Evolutionary conservation across 768 basidiomycete species (phyloP).

Genomic region (Russula compacta): DNA sequence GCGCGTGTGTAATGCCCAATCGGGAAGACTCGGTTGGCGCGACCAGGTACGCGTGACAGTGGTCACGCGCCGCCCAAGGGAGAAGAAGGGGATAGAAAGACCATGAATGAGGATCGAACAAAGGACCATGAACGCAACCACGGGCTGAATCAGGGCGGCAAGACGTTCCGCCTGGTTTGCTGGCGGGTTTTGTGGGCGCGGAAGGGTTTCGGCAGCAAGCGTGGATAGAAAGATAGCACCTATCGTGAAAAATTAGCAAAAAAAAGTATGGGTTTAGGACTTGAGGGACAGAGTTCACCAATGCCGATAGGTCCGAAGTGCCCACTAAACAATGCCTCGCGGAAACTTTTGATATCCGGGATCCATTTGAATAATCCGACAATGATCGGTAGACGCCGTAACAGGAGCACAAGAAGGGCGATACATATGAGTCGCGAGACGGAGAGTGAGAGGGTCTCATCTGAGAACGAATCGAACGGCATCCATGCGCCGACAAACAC

Average conservation of each 20-base stretch:
- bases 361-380: constrained; percentile 84
- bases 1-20: constrained; percentile 76
- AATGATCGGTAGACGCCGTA: constrained; percentile 80
- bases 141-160: constrained; percentile 75
- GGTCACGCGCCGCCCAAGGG: constrained; percentile 86
- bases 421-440: constrained; percentile 83
- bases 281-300: constrained; percentile 31
- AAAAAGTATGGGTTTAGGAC: neutral
- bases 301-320: constrained; percentile 91
- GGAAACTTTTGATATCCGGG: constrained; percentile 89
- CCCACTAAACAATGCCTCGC: constrained; percentile 90
- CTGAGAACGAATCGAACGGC: constrained; percentile 77
- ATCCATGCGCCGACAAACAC: constrained; percentile 97
- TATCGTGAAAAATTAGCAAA: constrained; percentile 22
- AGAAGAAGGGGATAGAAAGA: constrained; percentile 90
- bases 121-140: constrained; percentile 91
- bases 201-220: constrained; percentile 57
- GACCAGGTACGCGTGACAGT: constrained; percentile 88
- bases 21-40: constrained; percentile 54
- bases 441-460: constrained; percentile 54
- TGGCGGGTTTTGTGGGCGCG: constrained; percentile 36
- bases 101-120: constrained; percentile 84
- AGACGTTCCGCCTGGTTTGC: constrained; percentile 55
- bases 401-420: constrained; percentile 69
- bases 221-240: constrained; percentile 94